These are phyloP conservation scores for Hibiscus mutabilis DNA, from an alignment of 345 rosid genomes.

Conservation along the genomic window DNA sequence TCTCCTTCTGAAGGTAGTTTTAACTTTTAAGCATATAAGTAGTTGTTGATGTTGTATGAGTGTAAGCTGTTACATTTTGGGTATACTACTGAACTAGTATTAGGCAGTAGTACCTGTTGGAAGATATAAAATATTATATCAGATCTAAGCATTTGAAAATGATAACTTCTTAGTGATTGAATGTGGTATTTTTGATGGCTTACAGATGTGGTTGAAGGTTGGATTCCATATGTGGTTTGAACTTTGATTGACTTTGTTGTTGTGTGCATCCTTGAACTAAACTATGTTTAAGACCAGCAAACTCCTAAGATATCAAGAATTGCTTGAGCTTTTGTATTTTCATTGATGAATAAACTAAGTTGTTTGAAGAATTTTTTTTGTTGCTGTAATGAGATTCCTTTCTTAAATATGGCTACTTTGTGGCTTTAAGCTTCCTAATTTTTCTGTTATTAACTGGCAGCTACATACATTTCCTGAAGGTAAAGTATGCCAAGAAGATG, in stretches of 20 bases:
- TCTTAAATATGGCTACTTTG: neutral
- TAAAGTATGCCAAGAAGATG: slow-evolving; percentile 78
- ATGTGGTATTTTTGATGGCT: neutral
- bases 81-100: neutral
- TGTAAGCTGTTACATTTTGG: neutral
- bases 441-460: slow-evolving; percentile 26
- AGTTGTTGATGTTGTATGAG: neutral
- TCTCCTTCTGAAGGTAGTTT: neutral
- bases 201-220: neutral
- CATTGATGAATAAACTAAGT: neutral
- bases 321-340: neutral
- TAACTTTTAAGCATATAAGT: neutral
- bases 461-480: slow-evolving; percentile 92
- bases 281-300: too few species aligned
- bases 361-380: neutral
- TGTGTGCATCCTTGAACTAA: neutral
- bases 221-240: neutral
- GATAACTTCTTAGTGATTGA: neutral
- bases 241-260: neutral
- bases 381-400: neutral
- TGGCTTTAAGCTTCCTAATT: slow-evolving; percentile 8
- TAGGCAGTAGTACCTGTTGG: neutral
- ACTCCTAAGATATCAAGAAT: neutral
- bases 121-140: neutral
- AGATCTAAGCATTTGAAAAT: neutral